Conservation (phyloP, 2,329 filamentous ascomycete genomes). For the Colletotrichum musicola region DNA sequence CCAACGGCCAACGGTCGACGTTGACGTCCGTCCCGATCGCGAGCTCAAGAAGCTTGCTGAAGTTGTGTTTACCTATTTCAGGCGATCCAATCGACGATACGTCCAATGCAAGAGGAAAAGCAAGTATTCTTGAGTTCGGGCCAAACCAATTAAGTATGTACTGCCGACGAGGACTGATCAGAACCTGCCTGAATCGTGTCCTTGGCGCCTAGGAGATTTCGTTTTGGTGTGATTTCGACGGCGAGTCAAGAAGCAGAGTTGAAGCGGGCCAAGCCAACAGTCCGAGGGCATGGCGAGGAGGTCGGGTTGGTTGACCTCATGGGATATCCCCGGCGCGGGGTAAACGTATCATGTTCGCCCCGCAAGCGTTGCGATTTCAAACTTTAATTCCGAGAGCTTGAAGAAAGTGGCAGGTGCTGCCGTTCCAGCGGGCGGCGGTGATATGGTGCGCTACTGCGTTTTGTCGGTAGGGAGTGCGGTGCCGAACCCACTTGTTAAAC, state of each 20-base stretch:
- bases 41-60: slow-evolving; percentile 14
- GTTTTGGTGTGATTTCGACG: neutral
- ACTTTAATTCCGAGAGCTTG: slow-evolving; percentile 12
- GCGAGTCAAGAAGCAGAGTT: neutral
- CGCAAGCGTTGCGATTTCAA: slow-evolving; percentile 15
- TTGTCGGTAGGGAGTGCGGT: neutral
- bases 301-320: neutral
- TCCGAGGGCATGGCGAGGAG: neutral
- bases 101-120: neutral
- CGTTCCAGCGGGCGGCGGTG: no score
- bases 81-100: neutral
- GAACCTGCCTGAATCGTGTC: neutral
- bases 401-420: slow-evolving; percentile 1
- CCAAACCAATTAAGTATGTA: neutral
- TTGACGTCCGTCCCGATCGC: neutral
- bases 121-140: slow-evolving; percentile 1
- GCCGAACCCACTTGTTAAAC: no score
- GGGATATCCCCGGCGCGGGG: neutral
- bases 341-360: slow-evolving; percentile 16
- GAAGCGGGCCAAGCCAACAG: neutral
- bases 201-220: neutral
- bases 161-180: neutral
- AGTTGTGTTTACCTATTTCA: neutral
- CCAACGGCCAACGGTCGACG: neutral
- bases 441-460: neutral